Base-by-base conservation (phyloP, 768 basidiomycete genomes). In the Podaxis sp. region DNA sequence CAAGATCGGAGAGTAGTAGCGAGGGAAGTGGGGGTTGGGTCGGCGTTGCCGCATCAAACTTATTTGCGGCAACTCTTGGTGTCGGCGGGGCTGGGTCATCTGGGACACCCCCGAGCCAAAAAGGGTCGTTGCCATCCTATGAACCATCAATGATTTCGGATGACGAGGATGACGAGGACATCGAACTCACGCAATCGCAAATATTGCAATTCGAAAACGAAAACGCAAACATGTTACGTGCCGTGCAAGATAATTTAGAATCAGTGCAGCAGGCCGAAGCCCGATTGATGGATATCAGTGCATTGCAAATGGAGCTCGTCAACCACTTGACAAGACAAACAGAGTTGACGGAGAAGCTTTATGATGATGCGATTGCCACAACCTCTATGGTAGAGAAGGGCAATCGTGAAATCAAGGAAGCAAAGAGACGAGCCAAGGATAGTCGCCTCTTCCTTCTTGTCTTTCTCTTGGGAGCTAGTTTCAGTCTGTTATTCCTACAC, bases 171-270 rank as follows among this genome's bases (percentile, higher is more conserved):
- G 87, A 89, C 41, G 89, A 93, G 61, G 90, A 93, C 65, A 77
- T 89, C 20, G 91, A 95, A 70, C 81, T 97, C n/a, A 85, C 90
- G 0, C 82, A 85, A 48, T 93, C 91, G 4, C 94, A 95, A 72
- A 92, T 97, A 59, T 86, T 93, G 71, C 93, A 94, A 72, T 98
- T 98, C 72, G 95, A 97, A 76, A 78, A 84, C 10, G 96, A 99
- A 74, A 98, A 98, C 71, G 89, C 91, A 49, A 84, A 85, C 60
- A 90, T 99, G 56, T 76, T 99, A 40, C 87, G 87, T 67, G 84
- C 84, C 53, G 93, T 93, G 53, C 91, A 96, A 72, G 87, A 93
- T 65, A 91, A 90, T 5, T 81, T 99, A 36, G 89, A 90, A 67
- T 88, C 93, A 2, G 93, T 99, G 37, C 91, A 96, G 70, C 88